Conservation (phyloP, 2,329 filamentous ascomycete genomes). For the Seiridium cupressi region DNA sequence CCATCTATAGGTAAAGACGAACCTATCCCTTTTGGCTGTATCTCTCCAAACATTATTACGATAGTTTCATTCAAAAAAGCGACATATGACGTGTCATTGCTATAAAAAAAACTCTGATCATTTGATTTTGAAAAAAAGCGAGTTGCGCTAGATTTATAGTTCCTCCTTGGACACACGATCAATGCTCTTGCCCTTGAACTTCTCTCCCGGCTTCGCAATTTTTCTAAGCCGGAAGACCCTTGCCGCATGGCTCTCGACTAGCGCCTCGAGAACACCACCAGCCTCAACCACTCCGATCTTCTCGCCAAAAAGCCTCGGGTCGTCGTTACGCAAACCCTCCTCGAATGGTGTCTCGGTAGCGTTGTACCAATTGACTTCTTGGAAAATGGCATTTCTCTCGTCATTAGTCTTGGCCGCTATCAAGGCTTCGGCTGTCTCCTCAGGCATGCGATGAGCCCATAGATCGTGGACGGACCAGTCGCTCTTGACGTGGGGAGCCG, state of each 20-base stretch:
- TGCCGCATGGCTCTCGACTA: constrained; percentile 16
- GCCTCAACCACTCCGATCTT: constrained; percentile 15
- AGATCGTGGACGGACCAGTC: constrained; percentile 20
- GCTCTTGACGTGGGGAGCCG: constrained; percentile 14
- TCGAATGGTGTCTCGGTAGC: constrained; percentile 16
- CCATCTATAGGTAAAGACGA: no score
- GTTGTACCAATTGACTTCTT: constrained; percentile 16
- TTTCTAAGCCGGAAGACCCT: constrained; percentile 16
- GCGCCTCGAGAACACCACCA: constrained; percentile 10
- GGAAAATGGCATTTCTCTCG: constrained; percentile 7
- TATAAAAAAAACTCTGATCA: no score
- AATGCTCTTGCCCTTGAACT: constrained; percentile 17
- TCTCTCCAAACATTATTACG: no score
- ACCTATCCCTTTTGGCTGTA: no score
- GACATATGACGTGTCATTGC: no score
- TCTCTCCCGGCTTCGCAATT: constrained; percentile 14
- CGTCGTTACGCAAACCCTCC: constrained; percentile 14
- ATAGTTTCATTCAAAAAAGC: no score
- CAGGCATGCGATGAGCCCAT: constrained; percentile 17
- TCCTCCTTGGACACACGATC: constrained; percentile 17
- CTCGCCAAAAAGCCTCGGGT: constrained; percentile 17
- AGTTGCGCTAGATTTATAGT: constrained; percentile 2
- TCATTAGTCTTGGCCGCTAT: constrained; percentile 8
- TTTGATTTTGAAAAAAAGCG: no score
- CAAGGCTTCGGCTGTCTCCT: constrained; percentile 11